Percentiles rank a stretch among this genome's conserved stretches.
Conservation (phyloP, 73 alveolate genomes). For the Tetrahymena elliotti region DNA sequence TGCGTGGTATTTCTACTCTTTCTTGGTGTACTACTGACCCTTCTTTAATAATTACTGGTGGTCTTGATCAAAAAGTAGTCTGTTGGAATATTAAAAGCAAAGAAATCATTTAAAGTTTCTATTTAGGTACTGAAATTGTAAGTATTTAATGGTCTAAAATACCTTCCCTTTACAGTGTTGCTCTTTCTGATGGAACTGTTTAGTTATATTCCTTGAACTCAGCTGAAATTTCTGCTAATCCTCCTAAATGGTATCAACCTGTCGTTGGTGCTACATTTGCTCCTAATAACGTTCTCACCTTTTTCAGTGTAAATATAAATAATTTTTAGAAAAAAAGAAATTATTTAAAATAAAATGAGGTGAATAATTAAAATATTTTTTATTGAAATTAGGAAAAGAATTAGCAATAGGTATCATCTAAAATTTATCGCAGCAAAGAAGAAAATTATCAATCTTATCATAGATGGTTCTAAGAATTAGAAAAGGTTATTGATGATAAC, state of each 20-base stretch:
- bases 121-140: slow-evolving; percentile 22
- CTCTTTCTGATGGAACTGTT: slow-evolving; percentile 9
- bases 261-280: slow-evolving; percentile 68
- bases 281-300: slow-evolving; percentile 53
- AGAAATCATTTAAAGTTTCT: slow-evolving; percentile 41
- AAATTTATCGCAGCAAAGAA: neutral
- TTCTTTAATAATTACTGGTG: slow-evolving; percentile 57
- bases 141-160: slow-evolving; percentile 37
- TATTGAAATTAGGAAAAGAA: neutral
- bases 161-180: slow-evolving; percentile 15
- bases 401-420: neutral
- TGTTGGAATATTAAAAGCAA: slow-evolving; percentile 63
- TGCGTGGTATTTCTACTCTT: slow-evolving; percentile 51
- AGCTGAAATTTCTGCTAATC: slow-evolving; percentile 23
- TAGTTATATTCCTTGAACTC: neutral
- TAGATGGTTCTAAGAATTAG: neutral
- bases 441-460: neutral
- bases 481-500: neutral
- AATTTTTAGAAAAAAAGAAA: neutral
- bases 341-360: too few relatives aligned
- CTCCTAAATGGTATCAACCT: slow-evolving; percentile 69
- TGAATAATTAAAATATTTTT: neutral
- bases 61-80: slow-evolving; percentile 47
- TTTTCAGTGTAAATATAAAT: slow-evolving; percentile 47
- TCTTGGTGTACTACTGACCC: slow-evolving; percentile 82